Conservation (phyloP, 768 basidiomycete genomes). For the Nidularia pulvinata region DNA sequence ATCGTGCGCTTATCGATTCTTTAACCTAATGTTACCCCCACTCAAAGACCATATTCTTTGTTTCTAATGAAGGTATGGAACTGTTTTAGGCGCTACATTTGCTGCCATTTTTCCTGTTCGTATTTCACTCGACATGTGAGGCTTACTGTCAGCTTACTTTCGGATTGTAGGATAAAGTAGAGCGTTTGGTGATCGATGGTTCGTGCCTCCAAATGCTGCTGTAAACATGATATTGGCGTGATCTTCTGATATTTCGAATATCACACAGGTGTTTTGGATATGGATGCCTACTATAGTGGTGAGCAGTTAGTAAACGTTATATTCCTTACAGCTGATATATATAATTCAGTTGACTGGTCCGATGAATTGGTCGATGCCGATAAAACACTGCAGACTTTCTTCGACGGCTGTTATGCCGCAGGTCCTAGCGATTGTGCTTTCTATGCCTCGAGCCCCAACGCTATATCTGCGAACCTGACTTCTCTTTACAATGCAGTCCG, state of each 20-base stretch:
- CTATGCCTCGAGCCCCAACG: constrained; percentile 28
- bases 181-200: constrained; percentile 36
- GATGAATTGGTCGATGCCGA: constrained; percentile 34
- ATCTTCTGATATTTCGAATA: no score
- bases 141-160: neutral
- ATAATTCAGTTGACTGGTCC: constrained; percentile 25
- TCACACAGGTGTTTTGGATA: constrained; percentile 36
- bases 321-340: no score
- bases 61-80: constrained; percentile 15
- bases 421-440: constrained; percentile 34
- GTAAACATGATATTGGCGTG: no score
- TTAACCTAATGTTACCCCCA: neutral
- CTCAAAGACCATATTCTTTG: neutral
- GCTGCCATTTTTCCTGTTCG: constrained; percentile 29
- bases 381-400: constrained; percentile 31
- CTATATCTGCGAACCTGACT: constrained; percentile 31
- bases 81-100: constrained; percentile 24
- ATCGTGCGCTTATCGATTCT: constrained; percentile 17
- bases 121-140: neutral
- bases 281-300: constrained; percentile 36
- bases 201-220: no score
- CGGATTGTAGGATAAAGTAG: constrained; percentile 29
- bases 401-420: constrained; percentile 29
- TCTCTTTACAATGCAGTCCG: constrained; percentile 24
- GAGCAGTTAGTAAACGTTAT: no score